Evolutionary conservation across 352 stramenopile species (phyloP).

Genomic region (Globisporangium parvum): DNA sequence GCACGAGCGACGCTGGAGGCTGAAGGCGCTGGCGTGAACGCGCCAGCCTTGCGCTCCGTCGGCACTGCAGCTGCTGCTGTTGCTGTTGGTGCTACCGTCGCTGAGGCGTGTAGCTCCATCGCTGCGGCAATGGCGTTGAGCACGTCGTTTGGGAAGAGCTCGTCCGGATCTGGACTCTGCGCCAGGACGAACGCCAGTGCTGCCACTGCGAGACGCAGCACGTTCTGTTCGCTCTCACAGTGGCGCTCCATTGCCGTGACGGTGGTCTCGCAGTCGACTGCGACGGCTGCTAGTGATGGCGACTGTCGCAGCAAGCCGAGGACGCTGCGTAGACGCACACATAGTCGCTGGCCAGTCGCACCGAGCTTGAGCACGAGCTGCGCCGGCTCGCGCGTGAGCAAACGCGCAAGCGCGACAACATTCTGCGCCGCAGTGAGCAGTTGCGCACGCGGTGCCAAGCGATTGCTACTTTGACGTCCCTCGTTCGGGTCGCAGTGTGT

Average conservation of each 20-base stretch:
- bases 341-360: slow-evolving; percentile 13
- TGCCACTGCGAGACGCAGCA: slow-evolving; percentile 23
- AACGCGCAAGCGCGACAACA: slow-evolving; percentile 29
- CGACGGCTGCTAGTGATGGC: not conserved
- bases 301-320: slow-evolving; percentile 16
- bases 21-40: too few relatives aligned
- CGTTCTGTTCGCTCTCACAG: not conserved
- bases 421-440: slow-evolving; percentile 17
- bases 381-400: slow-evolving; percentile 29
- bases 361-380: slow-evolving; percentile 32
- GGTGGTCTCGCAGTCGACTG: not conserved
- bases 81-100: too few relatives aligned
- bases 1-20: too few relatives aligned
- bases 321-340: slow-evolving; percentile 26
- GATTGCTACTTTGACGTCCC: not conserved
- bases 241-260: not conserved
- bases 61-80: not conserved
- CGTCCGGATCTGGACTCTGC: slow-evolving; percentile 19
- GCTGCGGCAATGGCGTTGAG: slow-evolving; percentile 24
- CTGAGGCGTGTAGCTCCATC: not conserved
- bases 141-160: slow-evolving; percentile 26
- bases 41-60: not conserved
- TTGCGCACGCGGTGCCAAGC: not conserved
- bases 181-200: slow-evolving; percentile 40
- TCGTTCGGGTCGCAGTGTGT: slow-evolving; percentile 1